Evolutionary conservation across 2,329 filamentous ascomycete species (phyloP), one percentile per base, ranked within the genome.

Genomic region (Aureobasidium sp.): DNA sequence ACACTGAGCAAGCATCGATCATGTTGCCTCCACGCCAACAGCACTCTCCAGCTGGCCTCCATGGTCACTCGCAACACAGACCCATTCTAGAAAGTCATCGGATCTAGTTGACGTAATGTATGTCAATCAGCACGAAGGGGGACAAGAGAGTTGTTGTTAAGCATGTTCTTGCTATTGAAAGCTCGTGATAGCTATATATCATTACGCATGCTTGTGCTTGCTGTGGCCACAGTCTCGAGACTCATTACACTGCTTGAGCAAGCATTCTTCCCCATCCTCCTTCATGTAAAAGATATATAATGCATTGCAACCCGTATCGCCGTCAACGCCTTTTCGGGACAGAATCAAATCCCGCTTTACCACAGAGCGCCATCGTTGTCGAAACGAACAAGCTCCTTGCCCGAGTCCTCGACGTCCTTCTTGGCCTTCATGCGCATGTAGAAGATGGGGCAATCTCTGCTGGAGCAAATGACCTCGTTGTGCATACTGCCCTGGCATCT

Each of bases 381-480:
- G 76, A 99, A 99, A 69, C 94, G 81, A 68, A 84, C 84, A 70
- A 99, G 76, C 75, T 99, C 94, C 78, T 91, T 95, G 62, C 92
- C 91, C 1, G 87, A 88, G 77, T 99, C 94, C 75, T 97, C 93
- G 42, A 97, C 87, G 74, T 99, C 94, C 80, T 99, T 99, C 83
- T 97, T 96, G 36, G 93, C 93, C 82, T 99, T 99, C 94, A 99
- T 99, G 5, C 94, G 87, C 94, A 99, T 99, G 75, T 99, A 99
- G 76, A 99, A 99, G 71, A 99, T 99, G 0, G 94, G 94, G 73
- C 94, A 99, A 79, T 99, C 94, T 74, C 91, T 89, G 73, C 88
- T 93, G 65, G 88, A 92, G 79, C 94, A 99, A 68, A 99, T 97
- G 61, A 99, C 95, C 75, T 99, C 94, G 74, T 91, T 94, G 77